Evolutionary conservation across 768 basidiomycete genomes (phyloP), one percentile per base, ranked within the genome.

Genomic region (Chalciporus sphaerocephalus): DNA sequence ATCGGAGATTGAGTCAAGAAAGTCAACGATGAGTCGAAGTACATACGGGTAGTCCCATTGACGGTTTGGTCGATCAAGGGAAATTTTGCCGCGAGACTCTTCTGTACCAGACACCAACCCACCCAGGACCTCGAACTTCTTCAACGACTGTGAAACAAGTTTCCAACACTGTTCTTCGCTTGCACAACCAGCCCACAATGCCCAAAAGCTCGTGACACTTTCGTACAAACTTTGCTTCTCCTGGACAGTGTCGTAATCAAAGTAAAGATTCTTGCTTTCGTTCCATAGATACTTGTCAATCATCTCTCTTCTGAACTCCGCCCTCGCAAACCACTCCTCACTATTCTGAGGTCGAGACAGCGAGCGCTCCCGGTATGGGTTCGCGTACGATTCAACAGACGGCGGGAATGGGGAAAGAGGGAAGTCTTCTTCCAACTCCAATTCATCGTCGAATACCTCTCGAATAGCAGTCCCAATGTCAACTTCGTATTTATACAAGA

Each of bases 381-480:
- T 81, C 35, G 80, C 78, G 53, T 88, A 92, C 23, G 83, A 62
- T 62, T 82, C 80, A 4, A 80, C 76, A 10, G 78, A 81, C 16
- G 86, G 90, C 53, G 95, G 95, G 81, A 94, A 98, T 2, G 95
- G 90, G 10, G 90, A 80, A 38, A 99, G 73, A 2, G 81, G 73
- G 65, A 97, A 99, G 47, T 94, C 91, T 56, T 97, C 92, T 42
- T 93, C 92, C 43, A 99, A 67, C 42, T 94, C 88, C 42, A 99
- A 72, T 64, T 89, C 81, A 61, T 94, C 93, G 57, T 88, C 89
- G 57, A 98, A 98, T 48, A 96, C 85, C 63, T 96, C 92, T 46
- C 85, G 81, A 60, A 99, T 97, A 20, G 93, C 92, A 9, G 92
- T 94, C n/a, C 92, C 96, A 50, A 99, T 98, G 61, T 99, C 95